phyloP scores from a whole-genome alignment of 768 basidiomycete genomes.

The Suillus cothurnatus region DNA sequence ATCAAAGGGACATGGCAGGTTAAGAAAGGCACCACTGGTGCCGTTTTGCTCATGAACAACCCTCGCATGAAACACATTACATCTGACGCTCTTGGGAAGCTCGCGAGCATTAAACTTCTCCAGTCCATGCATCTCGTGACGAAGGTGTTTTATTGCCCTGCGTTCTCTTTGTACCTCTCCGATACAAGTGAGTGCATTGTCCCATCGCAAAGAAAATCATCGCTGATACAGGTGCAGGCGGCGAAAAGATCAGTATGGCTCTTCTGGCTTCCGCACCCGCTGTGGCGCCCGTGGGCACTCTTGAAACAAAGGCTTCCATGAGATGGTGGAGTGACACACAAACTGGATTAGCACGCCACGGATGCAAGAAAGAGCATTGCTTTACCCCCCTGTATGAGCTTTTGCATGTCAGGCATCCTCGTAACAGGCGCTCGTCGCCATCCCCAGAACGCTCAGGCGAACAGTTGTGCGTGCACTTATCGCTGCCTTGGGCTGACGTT shows the following conservation, averaged over 20 bases:
- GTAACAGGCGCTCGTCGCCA: background rate
- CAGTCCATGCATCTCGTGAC: constrained; percentile 25
- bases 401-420: background rate
- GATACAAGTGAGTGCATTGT: background rate
- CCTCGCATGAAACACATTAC: constrained; percentile 15
- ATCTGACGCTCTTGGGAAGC: constrained; percentile 14
- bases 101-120: constrained; percentile 16
- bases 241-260: constrained; percentile 1
- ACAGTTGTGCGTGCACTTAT: background rate
- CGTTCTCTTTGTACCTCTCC: constrained; percentile 19
- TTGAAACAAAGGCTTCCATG: background rate
- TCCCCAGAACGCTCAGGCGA: constrained; percentile 6
- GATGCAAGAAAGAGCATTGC: constrained; percentile 1
- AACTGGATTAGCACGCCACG: background rate
- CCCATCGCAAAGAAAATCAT: background rate
- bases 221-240: background rate
- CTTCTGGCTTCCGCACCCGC: background rate
- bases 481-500: background rate
- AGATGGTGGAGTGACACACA: constrained; percentile 2
- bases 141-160: constrained; percentile 23
- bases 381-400: constrained; percentile 4
- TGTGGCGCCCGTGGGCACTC: background rate
- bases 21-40: constrained; percentile 18
- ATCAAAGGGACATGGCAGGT: constrained; percentile 30
- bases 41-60: constrained; percentile 23